Evolutionary conservation across 441 rosid genomes (phyloP).

Genomic region (Raphanus hybrid): DNA sequence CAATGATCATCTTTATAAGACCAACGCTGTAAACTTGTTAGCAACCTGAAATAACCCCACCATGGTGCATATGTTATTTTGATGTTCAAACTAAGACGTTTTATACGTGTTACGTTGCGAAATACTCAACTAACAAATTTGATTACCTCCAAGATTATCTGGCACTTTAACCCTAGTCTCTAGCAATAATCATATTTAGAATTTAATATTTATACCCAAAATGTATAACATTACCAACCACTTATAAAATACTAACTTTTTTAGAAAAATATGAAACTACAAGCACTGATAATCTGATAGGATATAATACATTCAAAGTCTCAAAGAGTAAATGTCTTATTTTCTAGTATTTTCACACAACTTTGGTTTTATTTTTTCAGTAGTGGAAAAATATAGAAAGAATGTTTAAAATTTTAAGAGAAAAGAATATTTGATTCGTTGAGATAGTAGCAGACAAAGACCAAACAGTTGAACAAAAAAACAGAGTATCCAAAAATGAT

Average conservation of each 20-base stretch:
- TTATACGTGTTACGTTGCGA: background rate
- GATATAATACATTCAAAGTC: background rate
- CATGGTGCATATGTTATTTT: background rate
- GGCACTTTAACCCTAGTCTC: background rate
- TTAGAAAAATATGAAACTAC: background rate
- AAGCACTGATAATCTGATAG: background rate
- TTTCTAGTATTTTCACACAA: background rate
- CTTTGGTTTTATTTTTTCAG: background rate
- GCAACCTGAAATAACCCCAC: background rate
- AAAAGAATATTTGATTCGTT: slow-evolving; percentile 25
- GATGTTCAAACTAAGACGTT: background rate
- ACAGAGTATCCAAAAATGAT: slow-evolving; percentile 37
- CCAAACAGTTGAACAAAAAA: slow-evolving; percentile 35
- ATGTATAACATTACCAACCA: background rate
- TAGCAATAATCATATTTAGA: background rate
- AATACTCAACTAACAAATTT: background rate
- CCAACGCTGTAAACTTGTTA: background rate
- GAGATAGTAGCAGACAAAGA: slow-evolving; percentile 42
- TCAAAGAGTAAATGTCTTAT: background rate
- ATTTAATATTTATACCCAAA: background rate
- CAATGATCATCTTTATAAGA: no score
- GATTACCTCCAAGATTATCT: background rate
- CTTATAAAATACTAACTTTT: background rate
- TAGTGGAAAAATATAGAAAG: background rate
- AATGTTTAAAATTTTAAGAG: background rate